Base-by-base conservation (phyloP, 1,284 basidiomycete genomes). In the Puccinia horiana region DNA sequence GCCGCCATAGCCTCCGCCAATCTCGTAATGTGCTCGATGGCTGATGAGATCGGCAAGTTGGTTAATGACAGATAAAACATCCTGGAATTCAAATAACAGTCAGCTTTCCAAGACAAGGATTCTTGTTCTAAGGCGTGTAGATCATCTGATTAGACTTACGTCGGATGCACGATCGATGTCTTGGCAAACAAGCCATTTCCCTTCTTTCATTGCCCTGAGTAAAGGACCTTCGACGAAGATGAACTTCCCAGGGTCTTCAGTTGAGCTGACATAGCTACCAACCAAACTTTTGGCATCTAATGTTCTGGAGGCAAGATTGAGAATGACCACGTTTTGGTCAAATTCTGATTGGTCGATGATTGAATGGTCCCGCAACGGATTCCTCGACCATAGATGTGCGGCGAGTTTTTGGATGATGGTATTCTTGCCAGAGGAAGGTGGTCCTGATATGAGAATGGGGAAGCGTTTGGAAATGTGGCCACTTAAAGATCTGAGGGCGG, bases 181-280 rank as follows among this genome's bases (percentile, higher is more conserved):
- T 86, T 97, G 93, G 65, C 99, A 90, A 1, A 99, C 91, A 1
- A 99, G 89, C 96, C 97, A 99, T 86, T 92, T 92, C 18, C 97
- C 97, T 84, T 94, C 92, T 61, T 92, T 90, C 89, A 99, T 93
- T 0, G 96, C 93, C 69, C 93, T 93, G 8, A 96, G 92, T 67
- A 99, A 89, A 0, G 96, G 93, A 16, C 97, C 97, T 84, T 99
- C 96, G 86, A 93, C 93, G 93, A 96, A 99, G 85, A 96, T 94
- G 85, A 99, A 99, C 0, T 92, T 92, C 14, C 97, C 97, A 0
- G 94, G 92, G 56, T 91, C 90, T 0, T 91, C 92, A 0, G 93
- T 89, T 0, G 96, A 98, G 0, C 96, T 97, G 2, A 95, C 89
- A 83, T 98, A 97, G 1, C 95, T 96, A 8, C 97, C 97, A 47